phyloP scores from a whole-genome alignment of 2,329 filamentous ascomycete genomes.

The Beauveria caledonica region DNA sequence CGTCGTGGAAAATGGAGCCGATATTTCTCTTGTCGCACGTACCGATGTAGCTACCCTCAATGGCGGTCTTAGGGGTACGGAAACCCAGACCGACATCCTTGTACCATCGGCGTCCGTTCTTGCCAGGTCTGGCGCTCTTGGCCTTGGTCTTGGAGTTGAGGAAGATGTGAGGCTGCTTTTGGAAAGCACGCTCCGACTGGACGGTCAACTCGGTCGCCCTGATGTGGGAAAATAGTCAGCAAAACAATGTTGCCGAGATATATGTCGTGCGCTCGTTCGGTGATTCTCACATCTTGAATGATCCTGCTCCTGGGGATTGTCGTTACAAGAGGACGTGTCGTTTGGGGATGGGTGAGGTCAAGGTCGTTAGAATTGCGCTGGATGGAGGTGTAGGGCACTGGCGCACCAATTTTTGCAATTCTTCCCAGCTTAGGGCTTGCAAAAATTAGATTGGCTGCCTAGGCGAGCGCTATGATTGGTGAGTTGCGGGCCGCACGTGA shows the following conservation, averaged over 20 bases:
- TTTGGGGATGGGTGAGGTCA: conserved; percentile 28
- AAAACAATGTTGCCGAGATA: conserved; percentile 5
- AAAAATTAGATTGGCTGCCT: conserved; percentile 30
- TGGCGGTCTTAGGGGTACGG: conserved; percentile 96
- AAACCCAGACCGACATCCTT: conserved; percentile 99
- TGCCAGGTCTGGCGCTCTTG: conserved; percentile 77
- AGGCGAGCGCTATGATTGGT: conserved; percentile 20
- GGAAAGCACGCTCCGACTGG: conserved; percentile 99
- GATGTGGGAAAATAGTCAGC: conserved; percentile 17
- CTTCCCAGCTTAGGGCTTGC: conserved; percentile 31
- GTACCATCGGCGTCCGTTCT: conserved; percentile 90
- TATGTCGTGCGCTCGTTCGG: conserved; percentile 7
- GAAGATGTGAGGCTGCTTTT: conserved; percentile 99
- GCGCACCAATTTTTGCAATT: conserved; percentile 27
- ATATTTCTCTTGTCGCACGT: conserved; percentile 40
- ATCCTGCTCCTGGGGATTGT: conserved; percentile 32
- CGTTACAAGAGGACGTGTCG: conserved; percentile 32
- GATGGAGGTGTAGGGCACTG: conserved; percentile 30
- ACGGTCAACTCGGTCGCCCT: conserved; percentile 99
- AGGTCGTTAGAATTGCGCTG: conserved; percentile 28
- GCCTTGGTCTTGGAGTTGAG: conserved; percentile 90
- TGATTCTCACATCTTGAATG: conserved; percentile 35
- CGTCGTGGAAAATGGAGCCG: conserved; percentile 8
- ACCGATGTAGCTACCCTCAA: conserved; percentile 99
- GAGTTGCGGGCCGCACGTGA: conserved; percentile 21